These are phyloP conservation scores for Diospyros lotus DNA, from an alignment of 148 eudicot species.

Conservation along the genomic window DNA sequence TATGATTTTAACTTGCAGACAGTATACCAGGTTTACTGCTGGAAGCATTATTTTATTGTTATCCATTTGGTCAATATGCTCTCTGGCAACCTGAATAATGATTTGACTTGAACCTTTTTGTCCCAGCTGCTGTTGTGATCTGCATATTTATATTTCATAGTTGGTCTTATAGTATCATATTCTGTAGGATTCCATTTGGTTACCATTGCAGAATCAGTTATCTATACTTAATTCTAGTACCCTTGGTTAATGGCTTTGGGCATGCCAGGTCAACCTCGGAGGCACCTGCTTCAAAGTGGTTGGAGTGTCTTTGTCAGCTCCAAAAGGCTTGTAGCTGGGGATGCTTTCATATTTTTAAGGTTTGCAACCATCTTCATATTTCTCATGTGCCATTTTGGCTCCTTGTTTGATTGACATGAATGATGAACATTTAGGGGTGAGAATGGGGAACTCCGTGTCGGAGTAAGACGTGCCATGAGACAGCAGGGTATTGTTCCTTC, in stretches of 20 bases:
- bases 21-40: background rate
- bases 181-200: background rate
- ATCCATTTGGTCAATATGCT: background rate
- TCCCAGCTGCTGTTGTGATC: background rate
- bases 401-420: background rate
- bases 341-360: slow-evolving; percentile 98
- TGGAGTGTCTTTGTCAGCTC: slow-evolving; percentile 99
- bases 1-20: background rate
- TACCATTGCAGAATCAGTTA: background rate
- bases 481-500: background rate
- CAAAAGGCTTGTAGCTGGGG: slow-evolving; percentile 97
- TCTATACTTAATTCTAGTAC: background rate
- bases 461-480: background rate
- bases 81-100: background rate
- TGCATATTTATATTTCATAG: background rate
- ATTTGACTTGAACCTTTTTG: background rate
- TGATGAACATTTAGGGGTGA: background rate
- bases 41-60: slow-evolving; percentile 1
- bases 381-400: background rate
- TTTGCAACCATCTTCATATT: slow-evolving; percentile 16
- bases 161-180: background rate
- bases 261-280: slow-evolving; percentile 87
- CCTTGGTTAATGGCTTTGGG: background rate
- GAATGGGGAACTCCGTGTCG: background rate
- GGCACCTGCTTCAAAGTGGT: slow-evolving; percentile 98